Evolutionary conservation across 2,329 filamentous ascomycete species (phyloP).

Genomic region (Neocucurbitaria cava): DNA sequence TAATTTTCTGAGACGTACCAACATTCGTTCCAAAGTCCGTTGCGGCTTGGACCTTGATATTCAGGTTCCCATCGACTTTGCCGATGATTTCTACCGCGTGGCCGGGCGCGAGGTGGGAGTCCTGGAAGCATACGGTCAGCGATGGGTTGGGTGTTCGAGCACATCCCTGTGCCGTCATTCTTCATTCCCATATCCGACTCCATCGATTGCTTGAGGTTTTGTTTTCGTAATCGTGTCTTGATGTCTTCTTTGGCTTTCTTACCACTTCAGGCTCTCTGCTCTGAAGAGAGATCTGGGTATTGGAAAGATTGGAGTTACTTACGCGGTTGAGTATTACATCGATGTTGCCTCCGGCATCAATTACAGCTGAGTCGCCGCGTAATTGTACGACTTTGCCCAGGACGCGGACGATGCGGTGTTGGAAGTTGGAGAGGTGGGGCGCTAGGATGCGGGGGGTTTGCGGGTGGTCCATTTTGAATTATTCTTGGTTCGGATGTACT

Average conservation of each 20-base stretch:
- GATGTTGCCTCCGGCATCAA: constrained; percentile 81
- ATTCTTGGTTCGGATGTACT: not conserved
- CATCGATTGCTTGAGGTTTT: no score
- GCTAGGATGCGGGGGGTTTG: constrained; percentile 82
- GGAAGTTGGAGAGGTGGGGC: constrained; percentile 77
- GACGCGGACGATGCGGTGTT: constrained; percentile 76
- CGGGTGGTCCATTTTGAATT: constrained; percentile 37
- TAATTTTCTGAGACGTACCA: constrained; percentile 62
- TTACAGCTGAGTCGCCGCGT: constrained; percentile 77
- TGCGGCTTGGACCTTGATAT: constrained; percentile 72
- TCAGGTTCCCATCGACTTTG: constrained; percentile 77
- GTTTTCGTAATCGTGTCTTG: no score
- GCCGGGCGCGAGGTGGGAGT: constrained; percentile 71
- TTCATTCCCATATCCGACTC: no score
- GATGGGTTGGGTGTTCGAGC: not conserved
- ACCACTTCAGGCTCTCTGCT: not conserved
- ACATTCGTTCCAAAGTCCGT: constrained; percentile 73
- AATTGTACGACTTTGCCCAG: constrained; percentile 85
- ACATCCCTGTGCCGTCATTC: no score
- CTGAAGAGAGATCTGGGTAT: not conserved
- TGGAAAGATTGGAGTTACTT: constrained; percentile 33
- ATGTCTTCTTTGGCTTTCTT: no score
- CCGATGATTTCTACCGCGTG: constrained; percentile 80
- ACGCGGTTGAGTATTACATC: constrained; percentile 77
- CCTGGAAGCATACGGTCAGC: constrained; percentile 55